Evolutionary conservation across 495 filamentous ascomycete species (phyloP), one percentile per base, ranked within the genome.

Genomic region (Aspergillus taichungensis): DNA sequence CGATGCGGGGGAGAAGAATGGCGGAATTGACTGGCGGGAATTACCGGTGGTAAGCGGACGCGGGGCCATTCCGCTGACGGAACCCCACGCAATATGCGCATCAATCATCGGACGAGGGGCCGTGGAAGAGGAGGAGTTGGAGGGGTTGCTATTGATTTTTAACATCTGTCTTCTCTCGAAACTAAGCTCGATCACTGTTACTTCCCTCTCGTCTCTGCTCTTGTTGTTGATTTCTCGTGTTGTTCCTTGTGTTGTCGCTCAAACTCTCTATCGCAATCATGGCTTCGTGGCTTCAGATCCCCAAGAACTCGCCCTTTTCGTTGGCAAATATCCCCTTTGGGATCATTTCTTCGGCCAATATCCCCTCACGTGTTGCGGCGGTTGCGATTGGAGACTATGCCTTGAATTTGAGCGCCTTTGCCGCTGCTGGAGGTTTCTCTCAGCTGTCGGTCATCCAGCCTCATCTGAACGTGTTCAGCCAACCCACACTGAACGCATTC

Each of bases 241-340:
- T 28, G 28, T 14, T 33, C 32, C 29, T 29, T 13, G 30, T 42
- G 5, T 37, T 27, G 8, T 11, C 37, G 11, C 29, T 34, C 31
- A 4, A 18, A 30, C 27, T 13, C 30, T 38, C 42, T 14, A 31
- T 6, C 6, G 37, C 33, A 50, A 67, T 33, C 41, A 83, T 83
- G 80, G 60, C 75, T 47, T 68, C 78, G 13, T 88, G 84, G 84
- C 66, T 88, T 32, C 59, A 71, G 31, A 82, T 89, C 42, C 76
- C 81, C 34, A 56, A 69, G 37, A 69, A 70, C 51, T 82, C 78
- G 37, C 78, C 79, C 45, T 97, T 97, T 67, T 92, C 89, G 10
- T 69, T 97, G 37, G 73, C 80, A 52, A 95, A 97, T 63, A 83
- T 97, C 49, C 91, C 91, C 11, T 94, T 97, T 62, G 91, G 91